Evolutionary conservation across 495 filamentous ascomycete genomes (phyloP).

Genomic region (Lentithecium fluviatile): DNA sequence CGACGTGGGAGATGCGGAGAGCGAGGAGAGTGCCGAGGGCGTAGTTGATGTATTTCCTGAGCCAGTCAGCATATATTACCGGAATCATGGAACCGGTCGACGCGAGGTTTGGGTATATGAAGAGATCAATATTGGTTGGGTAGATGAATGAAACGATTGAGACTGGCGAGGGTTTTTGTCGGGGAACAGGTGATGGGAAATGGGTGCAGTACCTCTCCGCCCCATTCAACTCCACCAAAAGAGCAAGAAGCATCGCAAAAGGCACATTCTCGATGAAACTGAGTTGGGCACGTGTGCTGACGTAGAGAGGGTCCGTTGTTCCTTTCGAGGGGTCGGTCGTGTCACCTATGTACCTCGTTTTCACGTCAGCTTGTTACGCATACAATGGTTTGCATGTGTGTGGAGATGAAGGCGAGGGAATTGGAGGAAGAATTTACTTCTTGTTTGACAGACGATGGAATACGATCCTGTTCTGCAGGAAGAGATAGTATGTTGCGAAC

Average conservation of each 20-base stretch:
- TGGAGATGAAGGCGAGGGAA: too few species aligned
- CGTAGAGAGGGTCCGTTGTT: conserved; percentile 32
- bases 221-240: conserved; percentile 49
- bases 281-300: conserved; percentile 42
- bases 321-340: not conserved
- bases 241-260: conserved; percentile 37
- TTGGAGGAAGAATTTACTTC: conserved; percentile 29
- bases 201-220: conserved; percentile 43
- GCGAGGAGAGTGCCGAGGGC: conserved; percentile 43
- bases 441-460: conserved; percentile 42
- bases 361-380: not conserved
- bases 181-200: too few species aligned
- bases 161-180: too few species aligned
- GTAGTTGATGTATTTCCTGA: conserved; percentile 36
- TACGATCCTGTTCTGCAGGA: conserved; percentile 47
- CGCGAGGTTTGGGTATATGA: too few species aligned
- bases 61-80: not conserved
- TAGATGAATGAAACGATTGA: too few species aligned
- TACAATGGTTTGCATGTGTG: too few species aligned
- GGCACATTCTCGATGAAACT: conserved; percentile 52
- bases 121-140: too few species aligned
- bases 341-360: conserved; percentile 25
- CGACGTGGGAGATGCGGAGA: conserved; percentile 44
- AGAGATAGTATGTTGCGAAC: conserved; percentile 48
- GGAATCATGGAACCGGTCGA: not conserved